These are phyloP conservation scores for Aurantiochytrium sp. DNA, from an alignment of 108 stramenopile species.

Conservation along the genomic window DNA sequence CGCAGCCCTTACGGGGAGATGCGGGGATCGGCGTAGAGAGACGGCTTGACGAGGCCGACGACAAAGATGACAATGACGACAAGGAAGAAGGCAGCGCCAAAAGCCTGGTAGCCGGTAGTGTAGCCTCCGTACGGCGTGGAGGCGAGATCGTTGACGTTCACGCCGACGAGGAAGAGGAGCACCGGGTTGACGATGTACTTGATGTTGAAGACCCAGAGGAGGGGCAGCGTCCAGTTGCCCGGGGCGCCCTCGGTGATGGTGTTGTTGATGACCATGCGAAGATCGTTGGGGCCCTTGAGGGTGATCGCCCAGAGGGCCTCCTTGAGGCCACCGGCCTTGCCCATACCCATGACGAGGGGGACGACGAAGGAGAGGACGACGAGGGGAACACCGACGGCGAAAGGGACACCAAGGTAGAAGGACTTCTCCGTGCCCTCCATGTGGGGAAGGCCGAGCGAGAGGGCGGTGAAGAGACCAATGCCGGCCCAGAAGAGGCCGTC, in stretches of 20 bases:
- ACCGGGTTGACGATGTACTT: constrained; percentile 58
- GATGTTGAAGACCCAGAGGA: constrained; percentile 56
- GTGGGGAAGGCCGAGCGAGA: constrained; percentile 56
- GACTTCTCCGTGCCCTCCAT: constrained; percentile 45
- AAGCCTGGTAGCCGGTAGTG: background rate
- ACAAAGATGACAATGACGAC: background rate
- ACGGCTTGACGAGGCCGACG: background rate
- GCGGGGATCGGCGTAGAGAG: background rate
- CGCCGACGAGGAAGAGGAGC: constrained; percentile 55
- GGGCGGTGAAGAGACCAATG: constrained; percentile 46
- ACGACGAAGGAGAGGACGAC: constrained; percentile 43
- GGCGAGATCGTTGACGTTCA: background rate
- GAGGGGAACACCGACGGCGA: constrained; percentile 38
- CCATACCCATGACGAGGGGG: constrained; percentile 36
- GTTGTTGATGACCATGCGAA: constrained; percentile 48
- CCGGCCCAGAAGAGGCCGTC: constrained; percentile 54
- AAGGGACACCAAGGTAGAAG: constrained; percentile 43
- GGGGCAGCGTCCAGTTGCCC: constrained; percentile 45
- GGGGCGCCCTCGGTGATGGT: constrained; percentile 44
- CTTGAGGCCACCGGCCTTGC: constrained; percentile 42
- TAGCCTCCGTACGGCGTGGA: background rate
- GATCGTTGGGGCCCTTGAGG: constrained; percentile 39
- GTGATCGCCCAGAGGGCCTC: constrained; percentile 49
- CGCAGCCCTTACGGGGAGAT: no score
- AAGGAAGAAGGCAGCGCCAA: background rate